Base-by-base conservation (phyloP, 2,329 filamentous ascomycete genomes). In the Alternaria arbusti region DNA sequence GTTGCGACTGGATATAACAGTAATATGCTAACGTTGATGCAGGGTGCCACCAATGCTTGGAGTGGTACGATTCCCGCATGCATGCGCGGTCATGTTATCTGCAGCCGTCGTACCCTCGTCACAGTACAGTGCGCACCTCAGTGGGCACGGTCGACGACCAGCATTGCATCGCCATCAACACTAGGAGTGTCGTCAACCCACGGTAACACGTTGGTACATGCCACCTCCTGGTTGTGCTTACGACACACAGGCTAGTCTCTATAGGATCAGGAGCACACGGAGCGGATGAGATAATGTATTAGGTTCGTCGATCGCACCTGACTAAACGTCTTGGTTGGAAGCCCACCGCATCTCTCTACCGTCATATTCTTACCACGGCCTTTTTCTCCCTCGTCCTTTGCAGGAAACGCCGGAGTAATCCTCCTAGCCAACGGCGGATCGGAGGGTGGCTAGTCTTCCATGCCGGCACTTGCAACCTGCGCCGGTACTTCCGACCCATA, bases 401-500 rank as follows among this genome's bases (percentile, higher is more conserved):
- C 22, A 59, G 20, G 26, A 52, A 22, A 25, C 43, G n/a, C 43
- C 51, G 51, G 51, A 51, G 25, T 36, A 43, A 20, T 25, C n/a
- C 43, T 56, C 56, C 20, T 43, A 52, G 26, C 46, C 49, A 60
- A 46, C 46, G 36, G 36, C 32, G 40, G 32, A 50, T 50, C 43
- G 30, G 26, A 52, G 22, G 13, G 15, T 26, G 52, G 17, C 28
- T 36, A 25, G 13, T 40, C 22, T 15, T 13, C 13, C 36, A 47
- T 63, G 61, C 22, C 63, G 59, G 60, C 47, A 65, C 28, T 55
- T 50, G 20, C 40, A 49, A 61, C 20, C 11, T 56, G 51, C 36
- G 25, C 54, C 54, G 60, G 54, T 26, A 63, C 30, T 51, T 36
- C n/a, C 46, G 22, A 43, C 13, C 25, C 49, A 51, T 20, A 46